Base-by-base conservation (phyloP, 2,329 filamentous ascomycete species). In the Elsinoe perseae region DNA sequence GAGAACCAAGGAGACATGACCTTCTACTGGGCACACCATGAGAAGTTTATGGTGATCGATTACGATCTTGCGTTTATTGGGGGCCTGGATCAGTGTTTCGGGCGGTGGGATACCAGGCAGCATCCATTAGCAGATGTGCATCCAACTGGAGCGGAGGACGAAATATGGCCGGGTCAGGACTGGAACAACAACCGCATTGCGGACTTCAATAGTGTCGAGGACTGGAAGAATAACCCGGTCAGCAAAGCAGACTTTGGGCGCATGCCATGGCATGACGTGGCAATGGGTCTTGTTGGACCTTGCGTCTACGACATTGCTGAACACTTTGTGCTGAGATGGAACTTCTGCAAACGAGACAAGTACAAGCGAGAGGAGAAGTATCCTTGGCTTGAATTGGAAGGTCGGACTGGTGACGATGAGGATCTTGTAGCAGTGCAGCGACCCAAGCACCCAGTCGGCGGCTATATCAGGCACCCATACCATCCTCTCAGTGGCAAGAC, bases 261-360 rank as follows among this genome's bases (percentile, higher is more conserved):
- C 27, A 97, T 98, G 93, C 92, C 92, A 0, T 98, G 93, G 93
- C 91, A 97, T 67, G 93, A 98, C 68, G 90, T 96, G 2, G 80
- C 88, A 8, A 95, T 97, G 87, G 90, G 86, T 10, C 64, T 96
- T n/a, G 81, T 93, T 57, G 92, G 93, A 0, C 89, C 91, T 16
- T 88, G 85, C 61, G 88, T 95, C 9, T 90, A 92, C 67, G 92
- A 97, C 66, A 93, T 98, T 63, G 91, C 91, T 0, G 91, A 96
- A 71, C 91, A 97, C 68, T 98, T 97, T 64, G 84, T 95, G 7
- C 74, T 96, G 44, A 83, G 93, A 30, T 97, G 92, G 93, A 97
- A 98, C 67, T 95, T 95, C 65, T 79, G 92, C 73, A 97, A 97
- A 73, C 83, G 92, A 32, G 92, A 97, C 77, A 97, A 97, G 75